Percentiles rank a stretch among this genome's conserved stretches.
These are phyloP conservation scores for Hsuehochloa calcarea DNA, from an alignment of 176 grass and related monocot genomes.

Conservation along the genomic window DNA sequence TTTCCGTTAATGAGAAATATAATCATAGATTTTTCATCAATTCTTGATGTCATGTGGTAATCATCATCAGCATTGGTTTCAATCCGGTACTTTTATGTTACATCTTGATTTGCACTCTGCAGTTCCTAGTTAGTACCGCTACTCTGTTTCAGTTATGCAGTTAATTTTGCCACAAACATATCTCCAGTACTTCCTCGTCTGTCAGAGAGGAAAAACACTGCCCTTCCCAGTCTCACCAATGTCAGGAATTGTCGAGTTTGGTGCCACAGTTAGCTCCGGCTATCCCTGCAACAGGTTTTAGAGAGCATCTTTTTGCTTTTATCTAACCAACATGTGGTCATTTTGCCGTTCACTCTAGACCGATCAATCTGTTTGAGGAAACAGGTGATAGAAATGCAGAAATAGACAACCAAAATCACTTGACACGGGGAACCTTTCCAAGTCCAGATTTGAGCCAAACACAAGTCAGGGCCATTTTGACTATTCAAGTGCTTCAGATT, in stretches of 20 bases:
- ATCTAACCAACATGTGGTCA: not conserved
- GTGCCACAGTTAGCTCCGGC: not conserved
- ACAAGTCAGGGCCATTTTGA: not conserved
- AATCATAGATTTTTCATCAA: not conserved
- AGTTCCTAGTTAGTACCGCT: not conserved
- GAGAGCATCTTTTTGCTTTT: not conserved
- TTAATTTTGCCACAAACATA: not conserved
- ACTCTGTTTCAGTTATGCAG: not conserved
- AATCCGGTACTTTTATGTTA: not conserved
- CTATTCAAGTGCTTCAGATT: not conserved
- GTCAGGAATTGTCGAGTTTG: not conserved
- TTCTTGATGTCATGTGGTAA: not conserved
- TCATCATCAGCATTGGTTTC: slow-evolving; percentile 2
- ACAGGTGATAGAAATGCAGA: not conserved
- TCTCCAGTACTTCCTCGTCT: not conserved
- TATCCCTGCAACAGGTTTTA: not conserved
- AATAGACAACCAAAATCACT: not conserved
- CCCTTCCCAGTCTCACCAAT: not conserved
- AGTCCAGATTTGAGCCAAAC: not conserved
- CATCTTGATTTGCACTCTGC: not conserved
- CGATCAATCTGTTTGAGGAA: not conserved
- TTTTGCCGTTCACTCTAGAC: not conserved
- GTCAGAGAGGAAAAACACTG: not conserved
- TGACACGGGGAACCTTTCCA: not conserved
- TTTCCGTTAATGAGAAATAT: not conserved